These are phyloP conservation scores for Hypoxylon sp. DNA, from an alignment of 2,329 filamentous ascomycete species.

Conservation along the genomic window DNA sequence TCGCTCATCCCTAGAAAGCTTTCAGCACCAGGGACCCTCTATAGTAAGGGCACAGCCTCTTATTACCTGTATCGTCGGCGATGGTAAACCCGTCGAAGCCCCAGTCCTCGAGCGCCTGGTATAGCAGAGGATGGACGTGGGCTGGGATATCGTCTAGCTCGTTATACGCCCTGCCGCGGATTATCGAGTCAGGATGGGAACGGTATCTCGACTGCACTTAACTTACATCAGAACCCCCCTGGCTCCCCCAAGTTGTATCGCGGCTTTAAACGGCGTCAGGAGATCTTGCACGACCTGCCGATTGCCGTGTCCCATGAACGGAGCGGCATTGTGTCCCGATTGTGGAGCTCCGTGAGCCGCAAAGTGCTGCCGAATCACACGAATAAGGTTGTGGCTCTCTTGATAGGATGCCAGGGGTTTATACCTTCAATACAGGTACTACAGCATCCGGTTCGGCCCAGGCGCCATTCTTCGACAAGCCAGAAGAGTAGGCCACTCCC, in stretches of 20 bases:
- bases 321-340: conserved; percentile 53
- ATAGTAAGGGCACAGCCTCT: neutral
- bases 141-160: conserved; percentile 53
- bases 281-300: conserved; percentile 54
- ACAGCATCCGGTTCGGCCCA: conserved; percentile 53
- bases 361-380: conserved; percentile 49
- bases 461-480: conserved; percentile 54
- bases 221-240: conserved; percentile 54
- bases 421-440: conserved; percentile 53
- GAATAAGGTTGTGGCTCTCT: neutral
- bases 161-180: conserved; percentile 47
- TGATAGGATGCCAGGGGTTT: neutral
- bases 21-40: conserved; percentile 14
- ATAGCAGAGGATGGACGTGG: conserved; percentile 51
- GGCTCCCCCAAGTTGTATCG: conserved; percentile 52
- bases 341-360: conserved; percentile 54
- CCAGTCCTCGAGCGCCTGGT: conserved; percentile 50
- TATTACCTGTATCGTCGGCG: conserved; percentile 51
- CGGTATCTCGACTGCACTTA: neutral
- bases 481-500: conserved; percentile 54
- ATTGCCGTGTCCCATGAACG: conserved; percentile 54
- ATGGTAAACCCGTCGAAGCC: conserved; percentile 52
- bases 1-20: conserved; percentile 42
- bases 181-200: neutral
- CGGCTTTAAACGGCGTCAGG: conserved; percentile 53